Base-by-base conservation (phyloP, 2,329 filamentous ascomycete species). In the Fusarium veterinarium region DNA sequence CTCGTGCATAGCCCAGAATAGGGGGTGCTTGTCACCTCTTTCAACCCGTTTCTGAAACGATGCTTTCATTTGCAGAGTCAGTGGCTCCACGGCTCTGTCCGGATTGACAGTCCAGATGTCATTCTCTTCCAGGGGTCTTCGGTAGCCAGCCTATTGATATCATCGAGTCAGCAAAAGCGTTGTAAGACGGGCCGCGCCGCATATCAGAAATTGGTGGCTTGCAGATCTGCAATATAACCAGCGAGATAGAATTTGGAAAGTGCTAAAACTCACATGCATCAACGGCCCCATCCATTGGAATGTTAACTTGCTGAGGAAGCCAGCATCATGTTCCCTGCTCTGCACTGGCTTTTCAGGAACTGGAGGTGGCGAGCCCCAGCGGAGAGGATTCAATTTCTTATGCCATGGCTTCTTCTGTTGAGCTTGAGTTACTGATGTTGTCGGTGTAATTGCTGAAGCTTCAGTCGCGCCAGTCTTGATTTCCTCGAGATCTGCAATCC, bases 41-140 rank as follows among this genome's bases (percentile, higher is more conserved):
- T 89, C 87, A 10, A 90, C 85, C n/a, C 93, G 88, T 72, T 86
- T 88, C 68, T 91, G 85, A 79, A 98, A 95, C 0, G 92, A 89
- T 10, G 84, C 86, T 67, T 91, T 87, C 49, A 97, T 84, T 73
- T 87, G 92, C 12, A 83, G 81, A 12, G 93, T 91, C 81, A 97
- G 85, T 16, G 90, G 84, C 70, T 93, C 90, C 48, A 94, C 91
- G 20, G 90, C 88, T 67, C 96, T 88, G 67, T 93, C 84, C 1
- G 95, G 95, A 72, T 98, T 98, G 75, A 98, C 93, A 2, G 87
- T 84, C 92, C 95, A 98, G 64, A 99, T 90, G 80, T 99, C 96
- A 74, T 93, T 93, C 61, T 91, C 84, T 77, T 97, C 92, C 5
- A 99, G 87, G 5, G 91, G 90, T 19, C 96, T 91, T 79, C 94